Conservation (phyloP, 345 rosid genomes). For the Melaleuca quinquenervia region DNA sequence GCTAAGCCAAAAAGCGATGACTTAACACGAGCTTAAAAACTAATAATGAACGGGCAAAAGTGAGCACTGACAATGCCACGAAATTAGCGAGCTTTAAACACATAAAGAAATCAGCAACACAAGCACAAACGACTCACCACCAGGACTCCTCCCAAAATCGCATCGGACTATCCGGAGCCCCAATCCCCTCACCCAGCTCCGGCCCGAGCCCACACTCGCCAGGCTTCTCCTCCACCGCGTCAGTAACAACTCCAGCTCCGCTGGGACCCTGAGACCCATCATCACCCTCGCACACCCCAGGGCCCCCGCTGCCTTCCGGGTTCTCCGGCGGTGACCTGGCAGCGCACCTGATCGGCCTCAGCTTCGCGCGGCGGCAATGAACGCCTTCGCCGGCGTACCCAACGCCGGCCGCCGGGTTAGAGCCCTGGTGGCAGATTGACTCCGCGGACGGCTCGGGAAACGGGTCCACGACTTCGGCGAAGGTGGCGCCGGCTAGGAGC, state of each 20-base stretch:
- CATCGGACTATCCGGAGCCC: background rate
- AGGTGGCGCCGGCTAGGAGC: constrained; percentile 35
- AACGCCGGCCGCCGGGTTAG: background rate
- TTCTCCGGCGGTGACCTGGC: constrained; percentile 20
- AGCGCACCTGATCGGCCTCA: constrained; percentile 45
- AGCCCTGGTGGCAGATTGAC: constrained; percentile 3
- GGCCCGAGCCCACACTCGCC: background rate
- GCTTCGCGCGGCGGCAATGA: constrained; percentile 15
- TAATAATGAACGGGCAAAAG: background rate
- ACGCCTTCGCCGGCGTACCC: background rate
- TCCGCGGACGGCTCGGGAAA: constrained; percentile 19
- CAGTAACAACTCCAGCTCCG: background rate
- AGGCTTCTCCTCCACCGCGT: background rate
- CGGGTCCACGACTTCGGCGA: constrained; percentile 28
- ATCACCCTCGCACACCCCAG: background rate
- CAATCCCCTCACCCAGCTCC: background rate
- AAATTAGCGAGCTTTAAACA: background rate
- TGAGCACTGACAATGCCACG: background rate
- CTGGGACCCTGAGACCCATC: background rate
- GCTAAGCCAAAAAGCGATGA: background rate
- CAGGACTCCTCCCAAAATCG: background rate
- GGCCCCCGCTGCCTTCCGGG: constrained; percentile 15
- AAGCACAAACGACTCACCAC: background rate
- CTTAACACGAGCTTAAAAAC: background rate
- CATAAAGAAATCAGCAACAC: background rate